Evolutionary conservation across 1,284 basidiomycete species (phyloP).

Genomic region (Hymenochaete sp.): DNA sequence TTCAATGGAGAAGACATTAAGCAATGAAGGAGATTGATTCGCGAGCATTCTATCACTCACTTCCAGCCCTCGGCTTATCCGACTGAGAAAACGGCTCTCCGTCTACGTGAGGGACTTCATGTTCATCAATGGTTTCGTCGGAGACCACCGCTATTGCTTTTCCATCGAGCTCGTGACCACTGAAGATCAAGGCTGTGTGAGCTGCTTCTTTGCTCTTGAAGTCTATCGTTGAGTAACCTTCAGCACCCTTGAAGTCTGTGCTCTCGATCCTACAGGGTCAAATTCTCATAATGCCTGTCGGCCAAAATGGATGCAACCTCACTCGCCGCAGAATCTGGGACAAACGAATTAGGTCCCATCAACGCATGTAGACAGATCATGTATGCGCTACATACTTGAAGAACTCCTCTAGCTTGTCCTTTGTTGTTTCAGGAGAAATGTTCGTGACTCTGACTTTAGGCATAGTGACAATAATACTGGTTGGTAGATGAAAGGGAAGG

Average conservation of each 20-base stretch:
- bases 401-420: constrained; percentile 60
- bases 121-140: constrained; percentile 43
- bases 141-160: constrained; percentile 53
- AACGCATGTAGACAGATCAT: constrained; percentile 13
- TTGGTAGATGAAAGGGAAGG: neutral
- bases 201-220: constrained; percentile 75
- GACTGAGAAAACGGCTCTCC: constrained; percentile 52
- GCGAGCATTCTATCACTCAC: constrained; percentile 32
- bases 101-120: constrained; percentile 27
- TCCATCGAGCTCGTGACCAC: constrained; percentile 39
- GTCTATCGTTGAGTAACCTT: constrained; percentile 45
- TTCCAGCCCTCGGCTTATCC: constrained; percentile 76
- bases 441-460: constrained; percentile 34
- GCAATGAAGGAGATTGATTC: constrained; percentile 6
- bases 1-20: neutral
- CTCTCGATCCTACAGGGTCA: constrained; percentile 42
- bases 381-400: constrained; percentile 51
- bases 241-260: constrained; percentile 42
- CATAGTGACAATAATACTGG: constrained; percentile 11
- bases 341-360: neutral
- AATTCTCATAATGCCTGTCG: neutral
- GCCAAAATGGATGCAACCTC: constrained; percentile 18
- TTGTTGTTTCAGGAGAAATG: constrained; percentile 50
- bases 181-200: constrained; percentile 71
- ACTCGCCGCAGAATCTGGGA: constrained; percentile 70